Base-by-base conservation (phyloP, 2,329 filamentous ascomycete species). In the Aspergillus ustus region DNA sequence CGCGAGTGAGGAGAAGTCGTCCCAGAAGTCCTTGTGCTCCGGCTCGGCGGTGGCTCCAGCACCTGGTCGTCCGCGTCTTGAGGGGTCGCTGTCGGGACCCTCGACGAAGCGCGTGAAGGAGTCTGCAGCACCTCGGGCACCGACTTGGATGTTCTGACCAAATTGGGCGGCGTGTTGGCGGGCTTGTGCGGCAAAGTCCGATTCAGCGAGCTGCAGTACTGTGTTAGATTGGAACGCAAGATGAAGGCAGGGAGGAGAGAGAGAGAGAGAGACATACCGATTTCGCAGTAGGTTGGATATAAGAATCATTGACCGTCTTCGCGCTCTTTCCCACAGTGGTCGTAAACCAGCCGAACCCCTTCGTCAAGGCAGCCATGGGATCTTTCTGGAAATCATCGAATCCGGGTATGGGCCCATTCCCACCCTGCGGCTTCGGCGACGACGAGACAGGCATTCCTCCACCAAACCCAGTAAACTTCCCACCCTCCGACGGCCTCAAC, bases 321-420 rank as follows among this genome's bases (percentile, higher is more conserved):
- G 93, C 95, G 66, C 91, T 91, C 83, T 95, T 97, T 28, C 88
- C 89, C 46, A 98, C 92, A 13, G 92, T 93, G 37, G 87, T 90
- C 19, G 92, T 87, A 72, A 98, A 92, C 93, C 95, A 98, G 8
- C 94, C 94, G 71, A 98, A 96, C 0, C 94, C 91, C 78, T 96
- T 97, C 29, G 89, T 92, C 69, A 99, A 78, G 17, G 94, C 93
- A 1, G 87, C 93, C 65, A 98, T 83, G 0, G 95, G 93, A 74
- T 99, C 95, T 73, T 89, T 91, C 77, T 97, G 92, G 73, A 98
- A 87, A 58, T 98, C 94, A 58, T 95, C 90, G n/a, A 95, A 81
- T 13, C 87, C 87, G 0, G 91, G 91, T 1, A 65, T 53, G 15
- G 44, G n/a, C 15, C 43, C 57, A 7, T 54, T 40, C 7, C 55